Evolutionary conservation across 164 flowering plant genomes (phyloP).

Genomic region (Vitis rupestris): DNA sequence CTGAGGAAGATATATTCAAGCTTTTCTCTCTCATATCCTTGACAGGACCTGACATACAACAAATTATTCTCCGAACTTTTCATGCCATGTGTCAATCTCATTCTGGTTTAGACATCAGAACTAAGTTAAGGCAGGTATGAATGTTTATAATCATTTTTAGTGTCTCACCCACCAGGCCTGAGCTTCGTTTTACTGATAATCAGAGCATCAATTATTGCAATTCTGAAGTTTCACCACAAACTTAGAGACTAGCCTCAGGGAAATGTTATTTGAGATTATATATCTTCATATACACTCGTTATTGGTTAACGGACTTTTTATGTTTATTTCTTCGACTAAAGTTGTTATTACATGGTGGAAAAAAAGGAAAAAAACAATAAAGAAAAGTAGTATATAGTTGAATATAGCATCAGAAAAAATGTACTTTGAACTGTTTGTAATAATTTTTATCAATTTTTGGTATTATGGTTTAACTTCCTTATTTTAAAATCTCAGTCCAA

Average conservation of each 20-base stretch:
- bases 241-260: too few relatives aligned
- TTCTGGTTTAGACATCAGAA: constrained; percentile 31
- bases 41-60: constrained; percentile 33
- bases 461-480: neutral
- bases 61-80: constrained; percentile 40
- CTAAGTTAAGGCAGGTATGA: constrained; percentile 46
- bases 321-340: neutral
- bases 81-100: constrained; percentile 44
- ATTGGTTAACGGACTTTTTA: too few relatives aligned
- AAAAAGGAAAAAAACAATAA: neutral
- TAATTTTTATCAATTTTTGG: neutral
- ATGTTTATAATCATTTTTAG: neutral
- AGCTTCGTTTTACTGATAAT: neutral
- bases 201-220: neutral
- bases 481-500: neutral
- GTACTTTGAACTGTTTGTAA: neutral
- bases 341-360: neutral
- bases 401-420: neutral
- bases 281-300: too few relatives aligned
- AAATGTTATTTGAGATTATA: too few relatives aligned
- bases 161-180: neutral
- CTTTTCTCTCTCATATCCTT: constrained; percentile 39
- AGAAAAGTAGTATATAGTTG: neutral
- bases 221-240: too few relatives aligned
- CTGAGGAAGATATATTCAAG: constrained; percentile 41